These are phyloP conservation scores for Blastobotrys petasosporus DNA, from an alignment of 1,139 yeast genomes.

Conservation along the genomic window DNA sequence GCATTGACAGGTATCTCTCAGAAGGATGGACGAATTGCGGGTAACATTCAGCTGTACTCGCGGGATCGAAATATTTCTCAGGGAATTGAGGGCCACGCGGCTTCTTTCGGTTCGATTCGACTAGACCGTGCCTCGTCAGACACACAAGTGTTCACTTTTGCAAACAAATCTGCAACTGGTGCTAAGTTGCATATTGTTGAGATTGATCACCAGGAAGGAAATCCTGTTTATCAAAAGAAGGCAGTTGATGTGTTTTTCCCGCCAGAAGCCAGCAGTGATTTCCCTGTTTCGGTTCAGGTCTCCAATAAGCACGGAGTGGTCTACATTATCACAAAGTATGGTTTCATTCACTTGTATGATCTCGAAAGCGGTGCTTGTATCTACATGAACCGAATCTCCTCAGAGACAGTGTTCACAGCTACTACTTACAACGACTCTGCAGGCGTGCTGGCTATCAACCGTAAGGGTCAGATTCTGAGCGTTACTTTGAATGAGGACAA, in stretches of 20 bases:
- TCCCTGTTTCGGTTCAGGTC: conserved; percentile 90
- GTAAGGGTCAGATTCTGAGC: conserved; percentile 90
- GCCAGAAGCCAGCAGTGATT: conserved; percentile 91
- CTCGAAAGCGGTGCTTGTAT: conserved; percentile 87
- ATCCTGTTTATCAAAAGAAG: conserved; percentile 85
- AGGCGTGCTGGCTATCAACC: conserved; percentile 91
- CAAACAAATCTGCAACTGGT: conserved; percentile 78
- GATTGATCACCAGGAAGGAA: conserved; percentile 84
- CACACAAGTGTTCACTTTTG: conserved; percentile 81
- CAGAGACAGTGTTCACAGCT: conserved; percentile 93
- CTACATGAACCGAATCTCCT: conserved; percentile 93
- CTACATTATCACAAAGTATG: conserved; percentile 88
- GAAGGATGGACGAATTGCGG: conserved; percentile 91
- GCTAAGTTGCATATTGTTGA: conserved; percentile 90
- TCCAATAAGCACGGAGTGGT: conserved; percentile 81
- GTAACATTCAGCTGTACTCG: conserved; percentile 90
- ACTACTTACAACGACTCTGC: conserved; percentile 59
- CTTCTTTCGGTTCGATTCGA: conserved; percentile 72
- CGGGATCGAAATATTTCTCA: conserved; percentile 88
- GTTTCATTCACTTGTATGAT: conserved; percentile 93
- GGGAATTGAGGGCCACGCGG: conserved; percentile 97
- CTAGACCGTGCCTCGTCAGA: conserved; percentile 70
- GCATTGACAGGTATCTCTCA: conserved; percentile 94
- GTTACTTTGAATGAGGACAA: conserved; percentile 84
- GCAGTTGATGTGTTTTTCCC: conserved; percentile 94